Percentiles rank a stretch among this genome's conserved stretches.
Evolutionary conservation across 345 rosid species (phyloP).

Genomic region (Rhizophora apiculata): DNA sequence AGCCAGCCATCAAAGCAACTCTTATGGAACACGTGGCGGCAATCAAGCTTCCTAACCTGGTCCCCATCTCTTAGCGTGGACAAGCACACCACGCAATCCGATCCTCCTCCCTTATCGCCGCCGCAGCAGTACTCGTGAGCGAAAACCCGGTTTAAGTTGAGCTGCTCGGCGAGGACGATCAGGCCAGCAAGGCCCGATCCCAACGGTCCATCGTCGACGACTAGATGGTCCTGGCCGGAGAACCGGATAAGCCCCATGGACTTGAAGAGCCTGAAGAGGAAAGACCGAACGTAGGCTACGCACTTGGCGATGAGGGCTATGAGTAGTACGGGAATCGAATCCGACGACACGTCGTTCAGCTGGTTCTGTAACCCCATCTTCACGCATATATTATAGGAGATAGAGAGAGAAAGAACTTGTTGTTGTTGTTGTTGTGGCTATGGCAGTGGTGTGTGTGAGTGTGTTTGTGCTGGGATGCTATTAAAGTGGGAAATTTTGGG

Average conservation of each 20-base stretch:
- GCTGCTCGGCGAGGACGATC: slow-evolving; percentile 62
- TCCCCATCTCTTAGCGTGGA: slow-evolving; percentile 66
- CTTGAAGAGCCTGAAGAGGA: slow-evolving; percentile 33
- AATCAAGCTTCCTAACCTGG: slow-evolving; percentile 65
- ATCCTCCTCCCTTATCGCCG: slow-evolving; percentile 10
- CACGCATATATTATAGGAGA: too few species aligned
- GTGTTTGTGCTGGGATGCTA: too few species aligned
- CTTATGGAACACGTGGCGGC: slow-evolving; percentile 84
- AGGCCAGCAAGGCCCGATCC: slow-evolving; percentile 55
- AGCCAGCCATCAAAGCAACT: slow-evolving; percentile 85
- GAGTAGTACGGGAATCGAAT: slow-evolving; percentile 64
- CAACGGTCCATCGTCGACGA: slow-evolving; percentile 20
- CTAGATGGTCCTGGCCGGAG: slow-evolving; percentile 5
- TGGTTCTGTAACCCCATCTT: slow-evolving; percentile 72
- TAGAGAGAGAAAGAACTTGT: neutral
- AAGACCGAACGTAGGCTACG: slow-evolving; percentile 44
- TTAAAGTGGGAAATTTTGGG: too few species aligned
- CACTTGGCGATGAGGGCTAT: slow-evolving; percentile 58
- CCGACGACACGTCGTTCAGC: slow-evolving; percentile 71
- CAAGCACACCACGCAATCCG: slow-evolving; percentile 66
- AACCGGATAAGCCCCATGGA: slow-evolving; percentile 24
- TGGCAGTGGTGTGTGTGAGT: too few species aligned
- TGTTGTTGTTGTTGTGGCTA: neutral
- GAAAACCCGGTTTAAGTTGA: slow-evolving; percentile 46
- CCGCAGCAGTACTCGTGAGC: slow-evolving; percentile 37